phyloP scores from a whole-genome alignment of 768 basidiomycete species.

The Termitomyces sp. region DNA sequence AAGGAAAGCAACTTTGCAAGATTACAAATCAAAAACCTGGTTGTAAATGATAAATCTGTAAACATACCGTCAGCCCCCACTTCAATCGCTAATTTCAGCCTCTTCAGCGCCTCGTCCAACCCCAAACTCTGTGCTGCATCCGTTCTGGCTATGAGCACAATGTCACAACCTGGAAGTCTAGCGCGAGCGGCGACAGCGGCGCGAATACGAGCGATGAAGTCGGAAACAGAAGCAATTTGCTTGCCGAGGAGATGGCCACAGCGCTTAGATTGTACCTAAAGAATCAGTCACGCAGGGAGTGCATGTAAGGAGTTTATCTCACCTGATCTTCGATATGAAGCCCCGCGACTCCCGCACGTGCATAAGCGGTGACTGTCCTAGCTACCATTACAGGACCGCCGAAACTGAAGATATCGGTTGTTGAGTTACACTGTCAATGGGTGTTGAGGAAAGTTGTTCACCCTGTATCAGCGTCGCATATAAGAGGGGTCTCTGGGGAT shows the following conservation, averaged over 20 bases:
- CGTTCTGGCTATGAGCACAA: slow-evolving; percentile 47
- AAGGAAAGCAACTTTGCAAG: slow-evolving; percentile 42
- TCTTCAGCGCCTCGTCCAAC: slow-evolving; percentile 43
- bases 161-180: slow-evolving; percentile 40
- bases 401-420: slow-evolving; percentile 24
- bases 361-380: slow-evolving; percentile 46
- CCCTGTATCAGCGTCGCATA: slow-evolving; percentile 56
- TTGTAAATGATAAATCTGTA: background rate
- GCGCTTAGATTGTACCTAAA: slow-evolving; percentile 37
- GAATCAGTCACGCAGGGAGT: background rate
- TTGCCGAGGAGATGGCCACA: slow-evolving; percentile 54
- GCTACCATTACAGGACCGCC: slow-evolving; percentile 53
- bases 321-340: slow-evolving; percentile 57
- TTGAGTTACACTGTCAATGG: background rate
- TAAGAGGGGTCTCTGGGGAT: slow-evolving; percentile 40
- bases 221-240: slow-evolving; percentile 43
- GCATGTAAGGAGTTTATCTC: background rate
- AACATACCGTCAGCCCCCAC: slow-evolving; percentile 38
- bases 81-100: slow-evolving; percentile 39
- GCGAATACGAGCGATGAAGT: slow-evolving; percentile 47
- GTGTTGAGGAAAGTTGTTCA: slow-evolving; percentile 9
- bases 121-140: slow-evolving; percentile 47
- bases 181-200: slow-evolving; percentile 45
- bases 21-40: background rate
- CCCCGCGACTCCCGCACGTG: slow-evolving; percentile 43